Evolutionary conservation across 768 basidiomycete genomes (phyloP), one percentile per base, ranked within the genome.

Genomic region (Lactarius hengduanensis): DNA sequence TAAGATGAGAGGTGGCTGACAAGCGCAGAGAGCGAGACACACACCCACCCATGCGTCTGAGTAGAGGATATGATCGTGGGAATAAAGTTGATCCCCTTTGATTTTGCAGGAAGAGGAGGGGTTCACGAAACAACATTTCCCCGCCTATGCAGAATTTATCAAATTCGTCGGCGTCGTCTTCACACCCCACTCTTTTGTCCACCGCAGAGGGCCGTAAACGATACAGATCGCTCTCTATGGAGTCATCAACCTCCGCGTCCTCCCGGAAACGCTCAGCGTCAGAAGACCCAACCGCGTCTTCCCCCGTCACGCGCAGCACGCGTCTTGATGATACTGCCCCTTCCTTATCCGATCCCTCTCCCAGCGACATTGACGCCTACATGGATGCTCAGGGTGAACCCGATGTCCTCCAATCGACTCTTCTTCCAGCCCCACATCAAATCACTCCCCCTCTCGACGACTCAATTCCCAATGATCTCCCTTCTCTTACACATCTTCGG

Each of bases 201-300:
- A 36, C 64, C 15, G 30, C 28, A 13, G 67, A 65, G 30, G 67
- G 59, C 15, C 68, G 70, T 1, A 71, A 71, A 57, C 58, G 70
- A 56, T 87, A 89, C 74, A 86, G 90, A 72, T 90, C 87, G 69
- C 81, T 79, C 71, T 91, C 90, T 43, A 89, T 88, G 86, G 81
- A 89, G 74, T 91, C 90, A 56, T 84, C 86, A 71, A 79, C 82
- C 63, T 86, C 87, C 65, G 84, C 83, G 32, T 86, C 89, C 30
- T 93, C 91, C 34, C 80, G 86, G 67, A 96, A 95, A 80, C 88
- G 93, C 69, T 83, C 90, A 22, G 85, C 84, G 63, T 90, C 92
- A 28, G 89, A 91, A 74, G 86, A 82, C 59, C 81, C 82, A 67
- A 73, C 81, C 66, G 76, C 78, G 65, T 81, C 84, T 67, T 61